Base-by-base conservation (phyloP, 2,329 filamentous ascomycete genomes). In the Purpureocillium takamizusanense region DNA sequence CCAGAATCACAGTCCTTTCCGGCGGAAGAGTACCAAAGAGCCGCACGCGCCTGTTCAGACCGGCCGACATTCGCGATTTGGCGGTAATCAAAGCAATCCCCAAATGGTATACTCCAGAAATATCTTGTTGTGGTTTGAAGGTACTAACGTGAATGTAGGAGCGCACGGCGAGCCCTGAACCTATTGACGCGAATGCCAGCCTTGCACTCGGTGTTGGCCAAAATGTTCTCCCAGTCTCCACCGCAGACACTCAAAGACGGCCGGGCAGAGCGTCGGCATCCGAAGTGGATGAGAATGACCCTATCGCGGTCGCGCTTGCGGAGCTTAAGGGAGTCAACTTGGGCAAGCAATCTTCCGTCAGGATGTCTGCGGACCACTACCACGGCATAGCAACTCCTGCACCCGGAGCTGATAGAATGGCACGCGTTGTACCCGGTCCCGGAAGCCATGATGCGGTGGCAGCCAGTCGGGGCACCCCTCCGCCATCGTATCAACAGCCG, bases 351-450 rank as follows among this genome's bases (percentile, higher is more conserved):
- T 76, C 86, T 7, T 81, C 81, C 4, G 72, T 76, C 35, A 79
- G 94, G n/a, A 78, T 95, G 43, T 94, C 92, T n/a, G 92, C 89
- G 14, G 94, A 98, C 59, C 81, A 86, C 43, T 95, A 95, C 61
- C 86, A 94, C 54, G 90, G 92, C n/a, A 82, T 98, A 45, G 69
- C 85, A 11, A 95, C 90, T 2, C 90, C 92, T 5, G 80, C 74
- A 7, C 83, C 76, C 1, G 70, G 69, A 7, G 54, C 57, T 33
- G 66, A 65, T 34, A 55, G 61, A 33, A 42, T 62, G 39, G 61
- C 67, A 18, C 64, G 70, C 35, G 62, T 68, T 3, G 62, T 65
- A 3, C 89, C 89, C 7, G 78, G 72, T 12, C 82, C 75, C 4
- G 69, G 68, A 3, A 54, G 45, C 21, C 53, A 55, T 9, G 57